Evolutionary conservation across 768 basidiomycete species (phyloP).

Genomic region (Lentinula aciculospora): DNA sequence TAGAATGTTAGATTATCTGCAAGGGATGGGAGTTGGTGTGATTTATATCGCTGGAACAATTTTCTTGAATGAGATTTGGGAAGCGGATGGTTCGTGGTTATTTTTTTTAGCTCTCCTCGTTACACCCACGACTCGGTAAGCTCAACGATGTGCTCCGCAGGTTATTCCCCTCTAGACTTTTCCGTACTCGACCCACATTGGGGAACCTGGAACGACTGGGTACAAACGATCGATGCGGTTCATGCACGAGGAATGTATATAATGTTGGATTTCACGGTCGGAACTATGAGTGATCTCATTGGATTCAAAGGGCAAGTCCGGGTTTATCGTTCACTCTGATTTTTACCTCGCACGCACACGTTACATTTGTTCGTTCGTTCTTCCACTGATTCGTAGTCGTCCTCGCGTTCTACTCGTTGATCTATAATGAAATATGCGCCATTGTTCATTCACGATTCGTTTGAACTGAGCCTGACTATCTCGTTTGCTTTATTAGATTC

Average conservation of each 20-base stretch:
- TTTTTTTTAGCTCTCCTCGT: background rate
- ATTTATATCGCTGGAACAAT: constrained; percentile 92
- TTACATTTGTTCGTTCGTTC: background rate
- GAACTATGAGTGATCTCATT: constrained; percentile 85
- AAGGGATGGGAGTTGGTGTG: constrained; percentile 80
- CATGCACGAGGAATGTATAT: constrained; percentile 86
- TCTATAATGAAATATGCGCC: no score
- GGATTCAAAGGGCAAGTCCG: constrained; percentile 71
- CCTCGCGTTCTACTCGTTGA: background rate
- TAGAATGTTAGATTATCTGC: constrained; percentile 75
- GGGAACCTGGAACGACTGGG: constrained; percentile 83
- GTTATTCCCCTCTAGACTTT: constrained; percentile 92
- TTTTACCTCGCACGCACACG: background rate
- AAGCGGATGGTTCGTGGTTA: constrained; percentile 77
- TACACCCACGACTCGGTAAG: no score
- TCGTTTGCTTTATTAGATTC: constrained; percentile 37
- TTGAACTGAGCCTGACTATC: constrained; percentile 10
- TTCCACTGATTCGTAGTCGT: no score
- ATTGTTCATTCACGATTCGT: background rate
- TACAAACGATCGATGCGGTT: constrained; percentile 62
- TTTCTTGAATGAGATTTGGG: constrained; percentile 96
- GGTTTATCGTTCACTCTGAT: background rate
- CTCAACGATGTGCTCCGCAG: constrained; percentile 30
- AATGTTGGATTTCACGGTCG: constrained; percentile 92
- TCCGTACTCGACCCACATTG: constrained; percentile 89